Conservation (phyloP, 176 grass and related monocot species). For the Aegilops longissima region DNA sequence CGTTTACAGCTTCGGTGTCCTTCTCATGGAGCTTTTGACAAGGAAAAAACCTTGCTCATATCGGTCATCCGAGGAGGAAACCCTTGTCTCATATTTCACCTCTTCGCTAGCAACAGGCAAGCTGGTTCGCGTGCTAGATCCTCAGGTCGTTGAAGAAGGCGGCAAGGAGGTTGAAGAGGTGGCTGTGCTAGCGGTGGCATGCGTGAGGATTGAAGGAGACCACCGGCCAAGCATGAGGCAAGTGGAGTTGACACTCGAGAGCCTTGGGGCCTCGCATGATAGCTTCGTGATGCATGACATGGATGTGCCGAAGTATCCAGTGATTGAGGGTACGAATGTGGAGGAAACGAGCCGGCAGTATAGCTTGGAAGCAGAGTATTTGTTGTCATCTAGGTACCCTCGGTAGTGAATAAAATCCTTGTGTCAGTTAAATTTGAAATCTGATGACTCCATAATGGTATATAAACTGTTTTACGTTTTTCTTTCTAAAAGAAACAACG, state of each 20-base stretch:
- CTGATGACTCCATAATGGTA: no score
- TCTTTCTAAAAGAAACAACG: no score
- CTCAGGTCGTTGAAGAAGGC: not conserved
- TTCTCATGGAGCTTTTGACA: not conserved
- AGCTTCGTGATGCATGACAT: not conserved
- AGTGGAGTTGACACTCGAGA: not conserved
- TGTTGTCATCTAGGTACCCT: not conserved
- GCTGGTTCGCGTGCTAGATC: not conserved
- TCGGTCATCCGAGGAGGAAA: not conserved
- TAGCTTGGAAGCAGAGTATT: not conserved
- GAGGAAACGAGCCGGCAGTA: not conserved
- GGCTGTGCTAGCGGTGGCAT: not conserved
- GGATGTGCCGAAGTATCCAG: not conserved
- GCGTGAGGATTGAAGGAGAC: not conserved
- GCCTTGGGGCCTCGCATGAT: not conserved
- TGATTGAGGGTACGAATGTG: not conserved
- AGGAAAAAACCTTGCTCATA: not conserved
- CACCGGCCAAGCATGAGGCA: not conserved
- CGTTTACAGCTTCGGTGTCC: not conserved
- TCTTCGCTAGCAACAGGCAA: not conserved
- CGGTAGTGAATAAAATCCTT: not conserved
- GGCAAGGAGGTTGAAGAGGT: not conserved
- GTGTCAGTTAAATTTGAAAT: not conserved
- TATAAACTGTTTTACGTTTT: not conserved
- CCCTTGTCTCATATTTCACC: not conserved